Percentiles rank a stretch among this genome's conserved stretches.
phyloP scores from a whole-genome alignment of 768 basidiomycete species.

The Macrolepiota albuminosa region DNA sequence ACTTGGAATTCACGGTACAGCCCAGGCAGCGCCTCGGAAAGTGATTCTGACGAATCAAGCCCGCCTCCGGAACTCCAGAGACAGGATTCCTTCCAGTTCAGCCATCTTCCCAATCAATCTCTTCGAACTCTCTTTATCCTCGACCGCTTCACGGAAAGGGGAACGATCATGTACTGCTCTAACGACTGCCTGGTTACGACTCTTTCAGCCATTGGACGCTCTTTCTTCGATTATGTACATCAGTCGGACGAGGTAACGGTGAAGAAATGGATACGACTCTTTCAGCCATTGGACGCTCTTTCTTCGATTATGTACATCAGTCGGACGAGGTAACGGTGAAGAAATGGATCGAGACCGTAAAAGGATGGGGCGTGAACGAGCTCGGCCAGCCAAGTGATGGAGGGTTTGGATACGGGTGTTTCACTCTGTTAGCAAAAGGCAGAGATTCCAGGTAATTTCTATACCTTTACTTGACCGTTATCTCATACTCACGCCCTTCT shows the following conservation, averaged over 20 bases:
- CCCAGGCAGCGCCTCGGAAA: slow-evolving; percentile 10
- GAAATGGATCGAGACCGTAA: slow-evolving; percentile 75
- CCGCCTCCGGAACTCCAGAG: slow-evolving; percentile 16
- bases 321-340: slow-evolving; percentile 64
- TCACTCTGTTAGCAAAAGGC: slow-evolving; percentile 50
- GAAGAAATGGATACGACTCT: slow-evolving; percentile 63
- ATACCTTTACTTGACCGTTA: slow-evolving; percentile 2
- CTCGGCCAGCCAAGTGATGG: slow-evolving; percentile 79
- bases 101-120: slow-evolving; percentile 64
- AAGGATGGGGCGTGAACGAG: slow-evolving; percentile 83
- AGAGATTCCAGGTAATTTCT: slow-evolving; percentile 52
- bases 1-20: slow-evolving; percentile 20
- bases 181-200: slow-evolving; percentile 66
- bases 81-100: slow-evolving; percentile 42
- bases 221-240: slow-evolving; percentile 74
- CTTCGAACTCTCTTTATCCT: slow-evolving; percentile 78
- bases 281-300: slow-evolving; percentile 56
- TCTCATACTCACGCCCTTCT: not conserved
- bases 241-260: slow-evolving; percentile 61
- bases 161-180: slow-evolving; percentile 66
- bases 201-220: slow-evolving; percentile 53
- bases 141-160: slow-evolving; percentile 66
- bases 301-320: slow-evolving; percentile 70
- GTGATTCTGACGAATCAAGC: slow-evolving; percentile 15
- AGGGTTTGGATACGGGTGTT: slow-evolving; percentile 79